Evolutionary conservation across 1,284 basidiomycete species (phyloP).

Genomic region (Ganoderma lingzhi): DNA sequence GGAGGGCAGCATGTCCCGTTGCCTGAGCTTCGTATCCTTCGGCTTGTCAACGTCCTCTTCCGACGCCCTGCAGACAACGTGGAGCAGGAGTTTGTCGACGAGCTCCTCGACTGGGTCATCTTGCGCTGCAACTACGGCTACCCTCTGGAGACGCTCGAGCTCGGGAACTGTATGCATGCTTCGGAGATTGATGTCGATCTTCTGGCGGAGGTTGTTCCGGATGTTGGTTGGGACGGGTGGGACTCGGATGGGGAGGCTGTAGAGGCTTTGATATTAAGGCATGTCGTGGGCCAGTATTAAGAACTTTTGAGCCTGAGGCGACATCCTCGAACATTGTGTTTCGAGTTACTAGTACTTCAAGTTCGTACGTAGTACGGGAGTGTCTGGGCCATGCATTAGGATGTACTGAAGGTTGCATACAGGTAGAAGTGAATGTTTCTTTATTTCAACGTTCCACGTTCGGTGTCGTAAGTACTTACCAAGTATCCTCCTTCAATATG

Average conservation of each 20-base stretch:
- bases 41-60: conserved; percentile 6
- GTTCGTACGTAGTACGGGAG: no score
- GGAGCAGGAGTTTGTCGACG: conserved; percentile 1
- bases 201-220: conserved; percentile 8
- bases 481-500: no score
- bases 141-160: conserved; percentile 2
- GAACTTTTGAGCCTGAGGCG: no score
- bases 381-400: no score
- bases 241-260: conserved; percentile 3
- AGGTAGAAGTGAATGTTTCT: no score
- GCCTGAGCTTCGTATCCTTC: conserved; percentile 5
- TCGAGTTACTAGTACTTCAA: no score
- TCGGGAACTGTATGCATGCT: conserved; percentile 2
- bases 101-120: conserved; percentile 12
- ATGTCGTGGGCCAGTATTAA: no score
- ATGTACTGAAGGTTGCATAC: no score
- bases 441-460: no score
- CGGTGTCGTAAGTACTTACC: no score
- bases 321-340: no score
- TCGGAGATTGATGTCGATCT: background rate
- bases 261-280: background rate
- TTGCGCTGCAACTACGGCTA: conserved; percentile 13
- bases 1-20: background rate
- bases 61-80: background rate
- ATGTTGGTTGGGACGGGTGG: conserved; percentile 13